A percentile compares a stretch with the other conserved stretches of the same genome.
Evolutionary conservation across 495 filamentous ascomycete species (phyloP).

Genomic region (Neurospora sp.): DNA sequence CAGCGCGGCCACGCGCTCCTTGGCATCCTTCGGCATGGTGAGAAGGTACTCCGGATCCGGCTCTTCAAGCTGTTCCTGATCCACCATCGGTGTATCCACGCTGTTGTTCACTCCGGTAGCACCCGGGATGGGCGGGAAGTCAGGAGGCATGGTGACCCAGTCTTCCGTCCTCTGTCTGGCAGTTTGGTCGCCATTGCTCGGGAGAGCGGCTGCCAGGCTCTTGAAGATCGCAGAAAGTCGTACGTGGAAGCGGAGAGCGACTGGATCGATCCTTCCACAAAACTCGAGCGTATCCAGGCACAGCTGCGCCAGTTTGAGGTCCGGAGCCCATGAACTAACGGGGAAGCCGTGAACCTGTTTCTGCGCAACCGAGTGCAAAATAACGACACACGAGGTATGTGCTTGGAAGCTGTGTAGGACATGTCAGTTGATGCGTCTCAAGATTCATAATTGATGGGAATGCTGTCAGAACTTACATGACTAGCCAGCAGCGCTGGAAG

Average conservation of each 20-base stretch:
- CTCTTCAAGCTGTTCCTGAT: neutral
- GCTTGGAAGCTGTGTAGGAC: constrained; percentile 14
- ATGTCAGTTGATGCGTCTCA: neutral
- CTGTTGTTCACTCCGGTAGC: neutral
- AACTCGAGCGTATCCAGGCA: constrained; percentile 18
- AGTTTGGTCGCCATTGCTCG: neutral
- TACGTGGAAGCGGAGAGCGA: constrained; percentile 14
- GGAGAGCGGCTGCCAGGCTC: neutral
- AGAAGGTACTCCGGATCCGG: constrained; percentile 8
- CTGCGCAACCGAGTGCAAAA: constrained; percentile 20
- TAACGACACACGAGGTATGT: constrained; percentile 20
- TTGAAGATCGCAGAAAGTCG: constrained; percentile 13
- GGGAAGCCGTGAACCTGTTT: constrained; percentile 19
- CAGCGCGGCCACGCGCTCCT: neutral
- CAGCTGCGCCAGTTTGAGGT: constrained; percentile 13
- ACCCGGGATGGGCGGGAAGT: neutral
- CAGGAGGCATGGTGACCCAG: constrained; percentile 13
- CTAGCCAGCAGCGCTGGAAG: constrained; percentile 23
- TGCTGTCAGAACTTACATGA: constrained; percentile 14
- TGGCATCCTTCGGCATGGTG: constrained; percentile 4
- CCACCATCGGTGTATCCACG: neutral
- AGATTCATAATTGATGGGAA: neutral
- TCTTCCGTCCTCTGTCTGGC: constrained; percentile 7
- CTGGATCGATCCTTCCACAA: constrained; percentile 12
- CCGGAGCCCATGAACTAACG: constrained; percentile 8